These are phyloP conservation scores for Dactylellina haptotyla DNA, from an alignment of 2,329 filamentous ascomycete genomes.

Conservation along the genomic window DNA sequence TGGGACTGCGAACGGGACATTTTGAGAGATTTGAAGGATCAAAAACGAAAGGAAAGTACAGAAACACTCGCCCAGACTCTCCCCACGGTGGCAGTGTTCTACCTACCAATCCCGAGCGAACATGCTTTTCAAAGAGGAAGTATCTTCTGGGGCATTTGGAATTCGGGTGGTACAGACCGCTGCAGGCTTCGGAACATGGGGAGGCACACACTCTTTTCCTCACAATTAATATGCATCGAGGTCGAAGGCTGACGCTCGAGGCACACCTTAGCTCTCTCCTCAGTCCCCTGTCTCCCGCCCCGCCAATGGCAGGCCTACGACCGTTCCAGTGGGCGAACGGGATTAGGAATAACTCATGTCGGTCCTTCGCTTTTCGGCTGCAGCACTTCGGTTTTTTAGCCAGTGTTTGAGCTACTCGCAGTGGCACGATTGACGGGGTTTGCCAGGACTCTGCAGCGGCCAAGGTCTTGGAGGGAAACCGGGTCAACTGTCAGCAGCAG, in stretches of 20 bases:
- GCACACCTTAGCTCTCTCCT: slow-evolving; percentile 37
- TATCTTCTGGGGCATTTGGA: too few relatives aligned
- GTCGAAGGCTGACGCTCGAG: slow-evolving; percentile 52
- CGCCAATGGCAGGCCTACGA: slow-evolving; percentile 48
- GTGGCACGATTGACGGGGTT: too few relatives aligned
- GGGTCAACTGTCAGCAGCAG: slow-evolving; percentile 32
- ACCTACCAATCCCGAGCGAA: slow-evolving; percentile 24
- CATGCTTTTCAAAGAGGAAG: slow-evolving; percentile 30
- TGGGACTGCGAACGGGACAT: slow-evolving; percentile 16
- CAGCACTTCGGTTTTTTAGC: slow-evolving; percentile 52
- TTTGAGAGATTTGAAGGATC: slow-evolving; percentile 36
- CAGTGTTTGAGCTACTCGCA: slow-evolving; percentile 38
- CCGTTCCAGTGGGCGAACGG: slow-evolving; percentile 26
- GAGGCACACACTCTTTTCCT: too few relatives aligned
- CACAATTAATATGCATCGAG: slow-evolving; percentile 7
- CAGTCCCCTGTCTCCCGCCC: slow-evolving; percentile 47
- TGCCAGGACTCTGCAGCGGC: slow-evolving; percentile 42
- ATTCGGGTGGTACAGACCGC: slow-evolving; percentile 50
- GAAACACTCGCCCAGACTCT: neutral
- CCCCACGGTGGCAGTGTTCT: slow-evolving; percentile 21
- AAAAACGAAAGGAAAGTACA: slow-evolving; percentile 12
- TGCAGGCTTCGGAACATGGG: slow-evolving; percentile 34
- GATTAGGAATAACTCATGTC: neutral
- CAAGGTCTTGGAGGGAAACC: slow-evolving; percentile 40
- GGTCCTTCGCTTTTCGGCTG: neutral